Percentiles rank a stretch among this genome's conserved stretches.
These are phyloP conservation scores for Naganishia vaughanmartiniae DNA, from an alignment of 768 basidiomycete genomes.

Conservation along the genomic window DNA sequence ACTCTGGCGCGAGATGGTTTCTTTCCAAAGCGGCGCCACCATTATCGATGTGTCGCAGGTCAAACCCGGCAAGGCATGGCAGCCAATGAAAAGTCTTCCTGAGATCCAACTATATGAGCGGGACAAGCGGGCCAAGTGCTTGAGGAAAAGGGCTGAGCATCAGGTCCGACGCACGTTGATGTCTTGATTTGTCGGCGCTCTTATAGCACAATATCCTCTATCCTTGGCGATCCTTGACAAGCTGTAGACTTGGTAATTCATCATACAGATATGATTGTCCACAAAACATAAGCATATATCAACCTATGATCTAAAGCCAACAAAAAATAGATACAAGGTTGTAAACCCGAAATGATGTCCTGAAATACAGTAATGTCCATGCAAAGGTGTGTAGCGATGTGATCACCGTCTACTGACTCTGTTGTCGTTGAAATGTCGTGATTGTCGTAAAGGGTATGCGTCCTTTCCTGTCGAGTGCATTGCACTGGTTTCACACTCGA, in stretches of 20 bases:
- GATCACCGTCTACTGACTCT: background rate
- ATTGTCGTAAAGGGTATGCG: background rate
- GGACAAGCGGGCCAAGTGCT: conserved; percentile 69
- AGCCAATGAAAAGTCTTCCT: conserved; percentile 75
- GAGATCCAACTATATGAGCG: conserved; percentile 76
- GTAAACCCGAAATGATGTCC: background rate
- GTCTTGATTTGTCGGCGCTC: background rate
- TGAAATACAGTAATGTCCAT: conserved; percentile 9
- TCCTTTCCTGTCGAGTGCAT: background rate
- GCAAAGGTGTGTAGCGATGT: background rate
- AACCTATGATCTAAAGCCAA: conserved; percentile 1
- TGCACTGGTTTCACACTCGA: background rate
- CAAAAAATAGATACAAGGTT: background rate
- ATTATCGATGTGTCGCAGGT: conserved; percentile 76
- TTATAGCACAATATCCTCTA: background rate
- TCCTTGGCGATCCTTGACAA: background rate
- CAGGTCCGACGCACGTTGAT: background rate
- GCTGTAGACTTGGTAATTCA: background rate
- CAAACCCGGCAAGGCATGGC: conserved; percentile 66
- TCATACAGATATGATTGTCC: background rate
- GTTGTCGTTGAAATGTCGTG: conserved; percentile 6
- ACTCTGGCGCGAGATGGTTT: conserved; percentile 83
- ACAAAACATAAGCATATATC: background rate
- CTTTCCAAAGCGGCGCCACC: conserved; percentile 73
- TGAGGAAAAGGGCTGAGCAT: conserved; percentile 64